Evolutionary conservation across 2,329 filamentous ascomycete genomes (phyloP).

Genomic region (Phyllosticta capitalensis): DNA sequence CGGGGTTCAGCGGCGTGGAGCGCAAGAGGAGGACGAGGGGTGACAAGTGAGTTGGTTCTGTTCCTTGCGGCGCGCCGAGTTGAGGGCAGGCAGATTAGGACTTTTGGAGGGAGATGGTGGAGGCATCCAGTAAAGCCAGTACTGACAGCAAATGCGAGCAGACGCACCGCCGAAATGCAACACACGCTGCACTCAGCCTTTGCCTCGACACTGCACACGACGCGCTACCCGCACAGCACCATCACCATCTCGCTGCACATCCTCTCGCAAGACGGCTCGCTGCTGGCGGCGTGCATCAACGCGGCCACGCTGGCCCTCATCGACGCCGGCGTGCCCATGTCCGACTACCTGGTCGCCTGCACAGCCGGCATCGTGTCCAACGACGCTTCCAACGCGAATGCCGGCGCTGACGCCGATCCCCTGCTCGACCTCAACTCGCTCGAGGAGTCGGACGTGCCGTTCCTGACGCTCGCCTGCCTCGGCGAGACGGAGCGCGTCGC

Average conservation of each 20-base stretch:
- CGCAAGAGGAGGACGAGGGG: conserved; percentile 64
- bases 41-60: conserved; percentile 57
- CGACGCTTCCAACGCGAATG: conserved; percentile 51
- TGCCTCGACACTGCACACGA: conserved; percentile 66
- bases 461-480: conserved; percentile 74
- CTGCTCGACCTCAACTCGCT: conserved; percentile 68
- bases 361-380: conserved; percentile 69
- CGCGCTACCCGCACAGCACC: conserved; percentile 79
- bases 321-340: conserved; percentile 93
- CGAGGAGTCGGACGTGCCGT: conserved; percentile 83
- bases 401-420: conserved; percentile 61
- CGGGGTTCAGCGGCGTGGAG: conserved; percentile 81
- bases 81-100: not conserved
- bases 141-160: conserved; percentile 29
- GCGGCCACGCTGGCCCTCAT: conserved; percentile 84
- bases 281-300: conserved; percentile 84
- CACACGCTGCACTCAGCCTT: conserved; percentile 71
- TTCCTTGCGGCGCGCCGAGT: not conserved
- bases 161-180: conserved; percentile 71
- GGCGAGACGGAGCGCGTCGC: conserved; percentile 66
- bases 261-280: conserved; percentile 78
- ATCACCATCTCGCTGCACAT: conserved; percentile 80
- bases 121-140: not conserved
- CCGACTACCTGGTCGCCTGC: conserved; percentile 79
- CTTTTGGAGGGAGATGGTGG: not conserved